Evolutionary conservation across 1,284 basidiomycete species (phyloP).

Genomic region (Ganoderma meredithae): DNA sequence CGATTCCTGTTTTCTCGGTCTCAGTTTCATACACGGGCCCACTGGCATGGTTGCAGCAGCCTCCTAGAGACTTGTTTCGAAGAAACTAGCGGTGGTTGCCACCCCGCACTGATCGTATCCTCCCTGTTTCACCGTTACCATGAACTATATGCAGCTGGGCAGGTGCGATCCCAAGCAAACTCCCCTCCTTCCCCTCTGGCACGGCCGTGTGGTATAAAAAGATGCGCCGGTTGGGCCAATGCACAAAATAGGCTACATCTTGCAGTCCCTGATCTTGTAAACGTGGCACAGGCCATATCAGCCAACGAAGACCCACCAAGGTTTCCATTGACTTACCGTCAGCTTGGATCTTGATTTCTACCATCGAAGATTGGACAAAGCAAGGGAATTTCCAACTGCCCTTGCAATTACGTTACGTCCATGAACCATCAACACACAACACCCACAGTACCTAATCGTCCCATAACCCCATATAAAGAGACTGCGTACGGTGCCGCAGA

Average conservation of each 20-base stretch:
- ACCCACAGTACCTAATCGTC: not conserved
- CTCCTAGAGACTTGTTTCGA: not conserved
- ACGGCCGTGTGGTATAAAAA: not conserved
- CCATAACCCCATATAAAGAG: not conserved
- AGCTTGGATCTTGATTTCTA: not conserved
- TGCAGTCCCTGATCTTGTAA: not conserved
- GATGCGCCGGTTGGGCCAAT: not conserved
- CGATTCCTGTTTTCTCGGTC: too few relatives aligned
- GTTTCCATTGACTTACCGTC: not conserved
- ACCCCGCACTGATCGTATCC: not conserved
- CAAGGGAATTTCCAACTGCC: not conserved
- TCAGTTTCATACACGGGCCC: too few relatives aligned
- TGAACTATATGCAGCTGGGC: not conserved
- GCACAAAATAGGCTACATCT: not conserved
- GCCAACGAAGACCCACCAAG: not conserved
- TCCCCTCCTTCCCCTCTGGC: not conserved
- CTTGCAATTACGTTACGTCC: too few relatives aligned
- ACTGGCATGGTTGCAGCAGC: not conserved
- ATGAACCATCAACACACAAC: not conserved
- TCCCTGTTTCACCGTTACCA: not conserved
- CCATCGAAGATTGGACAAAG: not conserved
- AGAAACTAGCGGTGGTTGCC: not conserved
- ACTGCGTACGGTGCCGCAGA: not conserved
- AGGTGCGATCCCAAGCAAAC: not conserved
- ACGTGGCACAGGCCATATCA: not conserved